These are phyloP conservation scores for Populus tomentosa DNA, from an alignment of 441 rosid species.

Conservation along the genomic window DNA sequence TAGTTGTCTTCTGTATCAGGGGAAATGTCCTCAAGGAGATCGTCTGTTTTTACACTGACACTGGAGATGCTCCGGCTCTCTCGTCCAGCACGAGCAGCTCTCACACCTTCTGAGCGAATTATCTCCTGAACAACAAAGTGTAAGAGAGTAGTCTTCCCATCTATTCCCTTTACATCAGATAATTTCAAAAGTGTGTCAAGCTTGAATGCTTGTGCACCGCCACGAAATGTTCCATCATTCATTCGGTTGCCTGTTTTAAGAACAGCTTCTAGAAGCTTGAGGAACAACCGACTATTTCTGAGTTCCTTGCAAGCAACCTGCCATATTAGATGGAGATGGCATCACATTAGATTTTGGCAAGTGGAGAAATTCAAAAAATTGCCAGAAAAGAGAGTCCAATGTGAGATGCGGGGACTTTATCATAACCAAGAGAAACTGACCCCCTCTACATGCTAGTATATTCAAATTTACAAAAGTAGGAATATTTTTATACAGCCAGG, in stretches of 20 bases:
- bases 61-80: slow-evolving; percentile 60
- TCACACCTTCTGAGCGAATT: slow-evolving; percentile 80
- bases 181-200: slow-evolving; percentile 95
- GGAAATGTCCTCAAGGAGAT: slow-evolving; percentile 57
- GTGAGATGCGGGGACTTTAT: no score
- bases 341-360: slow-evolving; percentile 10
- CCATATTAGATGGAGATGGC: slow-evolving; percentile 15
- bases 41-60: slow-evolving; percentile 65
- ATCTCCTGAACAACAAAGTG: slow-evolving; percentile 98
- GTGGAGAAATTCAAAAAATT: slow-evolving; percentile 5
- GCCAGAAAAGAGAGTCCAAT: neutral
- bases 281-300: slow-evolving; percentile 72
- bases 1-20: slow-evolving; percentile 57
- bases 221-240: slow-evolving; percentile 97
- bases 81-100: slow-evolving; percentile 68
- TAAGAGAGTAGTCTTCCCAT: slow-evolving; percentile 96
- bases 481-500: neutral
- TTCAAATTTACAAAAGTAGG: neutral
- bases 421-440: neutral
- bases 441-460: neutral
- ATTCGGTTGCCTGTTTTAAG: slow-evolving; percentile 98
- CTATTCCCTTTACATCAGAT: slow-evolving; percentile 89
- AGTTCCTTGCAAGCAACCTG: slow-evolving; percentile 93
- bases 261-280: slow-evolving; percentile 95
- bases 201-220: slow-evolving; percentile 96